Evolutionary conservation across 441 rosid genomes (phyloP), one percentile per base, ranked within the genome.

Genomic region (Brassica hybrid): DNA sequence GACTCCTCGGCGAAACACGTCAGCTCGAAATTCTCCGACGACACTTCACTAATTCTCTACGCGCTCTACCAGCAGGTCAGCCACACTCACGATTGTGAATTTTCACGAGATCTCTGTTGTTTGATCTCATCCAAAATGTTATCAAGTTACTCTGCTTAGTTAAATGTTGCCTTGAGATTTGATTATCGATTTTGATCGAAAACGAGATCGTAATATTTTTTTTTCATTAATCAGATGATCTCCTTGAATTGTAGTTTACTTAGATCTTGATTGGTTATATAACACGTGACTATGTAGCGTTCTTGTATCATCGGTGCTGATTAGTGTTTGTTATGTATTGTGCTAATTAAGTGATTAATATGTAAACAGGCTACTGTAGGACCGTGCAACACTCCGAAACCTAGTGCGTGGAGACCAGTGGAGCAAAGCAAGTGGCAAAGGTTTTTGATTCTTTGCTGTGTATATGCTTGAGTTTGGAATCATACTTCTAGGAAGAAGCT

Each of bases 401-500:
- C 99, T 13, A 92, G 94, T 83, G 80, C 90, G 11, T 96, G 99
- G 99, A 92, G 86, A 80, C 98, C 97, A n/a, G 94, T 91, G 5
- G 98, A 96, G 78, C 97, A 85, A 83, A 88, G 91, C 82, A 94
- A 96, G 85, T 96, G 99, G 99, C 87, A 88, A 85, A 94, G 99
- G 99, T 25, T 27, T 32, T 71, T 32, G 89, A 75, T 8, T 66
- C 56, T 21, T 6, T 69, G 54, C 36, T 69, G 7, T 34, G 41
- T 38, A 38, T 30, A 19, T 64, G 68, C 68, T 69, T 69, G 75
- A 63, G 3, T 69, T 73, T 68, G 30, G 43, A 45, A 23, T 52
- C 77, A 66, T 67, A 60, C 25, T n/a, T 67, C 30, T 72, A 27
- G 38, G 17, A 17, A 64, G 58, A 56, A 18, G 19, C 59, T 56